Conservation (phyloP, 2,329 filamentous ascomycete genomes). For the Spiromastix sp. region DNA sequence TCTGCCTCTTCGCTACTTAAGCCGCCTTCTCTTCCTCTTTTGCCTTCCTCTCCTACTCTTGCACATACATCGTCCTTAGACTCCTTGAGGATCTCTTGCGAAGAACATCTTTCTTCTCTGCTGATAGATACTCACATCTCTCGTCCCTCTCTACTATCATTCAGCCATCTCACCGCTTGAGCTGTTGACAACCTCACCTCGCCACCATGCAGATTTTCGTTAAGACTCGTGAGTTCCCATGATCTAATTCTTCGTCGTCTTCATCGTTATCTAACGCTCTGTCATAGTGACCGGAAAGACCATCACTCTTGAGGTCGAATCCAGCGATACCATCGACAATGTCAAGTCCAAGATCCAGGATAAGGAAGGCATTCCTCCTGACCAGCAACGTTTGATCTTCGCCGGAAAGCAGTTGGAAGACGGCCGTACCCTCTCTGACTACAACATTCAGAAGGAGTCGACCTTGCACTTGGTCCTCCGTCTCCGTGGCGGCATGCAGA, state of each 20-base stretch:
- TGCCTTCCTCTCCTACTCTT: constrained; percentile 9
- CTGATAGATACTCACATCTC: constrained; percentile 13
- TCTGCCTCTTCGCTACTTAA: constrained; percentile 23
- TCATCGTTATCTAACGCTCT: constrained; percentile 21
- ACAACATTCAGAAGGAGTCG: constrained; percentile 51
- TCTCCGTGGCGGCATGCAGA: constrained; percentile 54
- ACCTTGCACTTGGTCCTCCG: constrained; percentile 67
- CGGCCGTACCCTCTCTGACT: constrained; percentile 44
- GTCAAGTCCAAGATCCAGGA: constrained; percentile 51
- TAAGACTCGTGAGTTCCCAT: constrained; percentile 68
- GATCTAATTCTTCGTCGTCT: constrained; percentile 17
- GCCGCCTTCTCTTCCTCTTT: constrained; percentile 14
- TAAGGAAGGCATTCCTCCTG: constrained; percentile 49
- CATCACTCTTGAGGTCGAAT: constrained; percentile 42
- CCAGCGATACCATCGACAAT: constrained; percentile 41
- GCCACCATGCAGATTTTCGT: constrained; percentile 92
- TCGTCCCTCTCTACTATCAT: constrained; percentile 6
- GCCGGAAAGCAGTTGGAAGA: constrained; percentile 50
- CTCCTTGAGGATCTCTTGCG: neutral
- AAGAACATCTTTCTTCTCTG: constrained; percentile 5
- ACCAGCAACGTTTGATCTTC: constrained; percentile 50
- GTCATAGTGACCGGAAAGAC: constrained; percentile 50
- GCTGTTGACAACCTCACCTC: constrained; percentile 7
- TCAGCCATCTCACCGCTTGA: neutral
- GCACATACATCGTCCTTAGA: constrained; percentile 8